These are phyloP conservation scores for Pythium brachiatum DNA, from an alignment of 352 stramenopile species.

Conservation along the genomic window DNA sequence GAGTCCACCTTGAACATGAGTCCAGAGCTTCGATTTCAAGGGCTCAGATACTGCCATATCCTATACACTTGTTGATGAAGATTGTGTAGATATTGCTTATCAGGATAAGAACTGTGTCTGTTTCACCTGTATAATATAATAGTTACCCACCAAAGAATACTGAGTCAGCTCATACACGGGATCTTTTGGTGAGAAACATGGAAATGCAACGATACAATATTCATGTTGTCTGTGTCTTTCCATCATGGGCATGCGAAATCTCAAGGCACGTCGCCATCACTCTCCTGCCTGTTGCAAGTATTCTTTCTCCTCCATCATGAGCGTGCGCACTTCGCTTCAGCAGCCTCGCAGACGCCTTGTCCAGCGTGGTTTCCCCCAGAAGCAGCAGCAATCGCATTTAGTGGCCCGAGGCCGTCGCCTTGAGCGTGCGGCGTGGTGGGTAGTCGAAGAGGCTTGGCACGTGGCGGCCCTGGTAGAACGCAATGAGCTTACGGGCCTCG, in stretches of 20 bases:
- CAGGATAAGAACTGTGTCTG: no score
- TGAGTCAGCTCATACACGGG: not conserved
- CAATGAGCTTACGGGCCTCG: constrained; percentile 91
- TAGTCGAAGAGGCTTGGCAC: constrained; percentile 76
- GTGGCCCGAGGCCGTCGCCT: constrained; percentile 43
- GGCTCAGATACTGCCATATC: no score
- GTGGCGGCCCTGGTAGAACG: constrained; percentile 86
- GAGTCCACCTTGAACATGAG: no score
- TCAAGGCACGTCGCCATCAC: not conserved
- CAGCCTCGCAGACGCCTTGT: not conserved
- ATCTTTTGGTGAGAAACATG: not conserved
- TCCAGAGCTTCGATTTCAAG: no score
- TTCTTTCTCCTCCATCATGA: not conserved
- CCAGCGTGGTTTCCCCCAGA: not conserved
- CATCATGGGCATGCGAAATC: not conserved
- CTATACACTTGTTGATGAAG: no score
- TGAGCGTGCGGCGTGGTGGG: constrained; percentile 61
- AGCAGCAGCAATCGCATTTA: constrained; percentile 31
- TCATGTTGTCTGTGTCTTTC: not conserved
- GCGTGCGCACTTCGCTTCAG: not conserved
- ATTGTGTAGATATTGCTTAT: no score
- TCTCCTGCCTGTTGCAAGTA: no score
- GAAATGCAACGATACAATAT: constrained; percentile 1
- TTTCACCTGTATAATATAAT: not conserved
- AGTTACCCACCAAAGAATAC: not conserved